Percentiles rank a stretch among this genome's conserved stretches.
Evolutionary conservation across 805 yeast species (phyloP).

Genomic region (Candida andamanensis): DNA sequence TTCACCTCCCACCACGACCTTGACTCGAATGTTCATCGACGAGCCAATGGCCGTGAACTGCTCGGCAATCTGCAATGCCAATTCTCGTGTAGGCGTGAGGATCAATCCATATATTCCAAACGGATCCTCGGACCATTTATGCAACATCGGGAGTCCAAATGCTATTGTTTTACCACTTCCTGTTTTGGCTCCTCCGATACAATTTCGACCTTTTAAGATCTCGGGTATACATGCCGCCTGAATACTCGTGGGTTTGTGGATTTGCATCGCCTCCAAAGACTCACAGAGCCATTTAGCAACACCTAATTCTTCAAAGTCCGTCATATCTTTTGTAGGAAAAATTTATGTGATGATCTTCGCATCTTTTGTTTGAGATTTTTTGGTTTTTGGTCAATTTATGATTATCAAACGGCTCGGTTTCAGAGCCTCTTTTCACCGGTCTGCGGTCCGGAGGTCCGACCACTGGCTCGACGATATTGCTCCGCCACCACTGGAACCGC

Average conservation of each 20-base stretch:
- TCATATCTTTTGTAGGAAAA: constrained; percentile 2
- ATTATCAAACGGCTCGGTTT: not conserved
- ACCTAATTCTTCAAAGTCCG: constrained; percentile 56
- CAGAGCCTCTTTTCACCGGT: no score
- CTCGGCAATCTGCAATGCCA: constrained; percentile 95
- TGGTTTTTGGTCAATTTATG: no score
- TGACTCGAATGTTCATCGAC: constrained; percentile 74
- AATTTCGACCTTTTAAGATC: constrained; percentile 76
- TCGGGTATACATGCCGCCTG: constrained; percentile 87
- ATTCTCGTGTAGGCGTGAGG: constrained; percentile 87
- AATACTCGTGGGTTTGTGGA: constrained; percentile 77
- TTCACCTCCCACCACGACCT: constrained; percentile 90
- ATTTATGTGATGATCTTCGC: constrained; percentile 1
- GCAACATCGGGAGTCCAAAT: constrained; percentile 94
- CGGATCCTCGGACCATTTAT: constrained; percentile 94
- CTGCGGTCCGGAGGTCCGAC: no score
- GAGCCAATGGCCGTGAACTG: constrained; percentile 94
- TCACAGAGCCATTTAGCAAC: constrained; percentile 84
- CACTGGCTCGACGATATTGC: constrained; percentile 11
- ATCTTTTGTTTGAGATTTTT: no score
- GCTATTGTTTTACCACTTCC: constrained; percentile 98
- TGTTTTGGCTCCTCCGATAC: constrained; percentile 97
- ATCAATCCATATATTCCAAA: constrained; percentile 86
- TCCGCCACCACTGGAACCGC: constrained; percentile 2
- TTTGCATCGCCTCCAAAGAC: constrained; percentile 75